Conservation (phyloP, 2,329 filamentous ascomycete genomes). For the Alternaria consortialis region DNA sequence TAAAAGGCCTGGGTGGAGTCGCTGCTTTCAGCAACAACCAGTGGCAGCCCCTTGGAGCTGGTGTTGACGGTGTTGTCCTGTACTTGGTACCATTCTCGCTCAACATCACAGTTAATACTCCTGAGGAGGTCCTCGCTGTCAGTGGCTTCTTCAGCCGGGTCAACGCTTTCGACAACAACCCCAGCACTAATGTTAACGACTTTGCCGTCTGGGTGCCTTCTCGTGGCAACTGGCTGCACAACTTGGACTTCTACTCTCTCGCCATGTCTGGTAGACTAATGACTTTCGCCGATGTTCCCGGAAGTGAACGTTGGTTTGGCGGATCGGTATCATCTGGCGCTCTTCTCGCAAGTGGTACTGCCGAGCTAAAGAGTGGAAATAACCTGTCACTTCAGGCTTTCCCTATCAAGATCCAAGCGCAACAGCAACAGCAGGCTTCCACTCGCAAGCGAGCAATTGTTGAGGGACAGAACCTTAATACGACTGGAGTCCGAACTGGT, state of each 20-base stretch:
- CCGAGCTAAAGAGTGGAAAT: conserved; percentile 62
- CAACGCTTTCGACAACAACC: conserved; percentile 70
- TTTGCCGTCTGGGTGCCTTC: conserved; percentile 95
- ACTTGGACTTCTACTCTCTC: conserved; percentile 70
- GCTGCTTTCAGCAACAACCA: conserved; percentile 75
- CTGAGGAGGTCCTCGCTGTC: conserved; percentile 79
- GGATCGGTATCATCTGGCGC: conserved; percentile 83
- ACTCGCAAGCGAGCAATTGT: conserved; percentile 55
- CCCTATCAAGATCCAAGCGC: conserved; percentile 34
- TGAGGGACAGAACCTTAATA: conserved; percentile 56
- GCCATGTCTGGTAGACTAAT: conserved; percentile 77
- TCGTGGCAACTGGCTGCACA: conserved; percentile 84
- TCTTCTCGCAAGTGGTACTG: conserved; percentile 76
- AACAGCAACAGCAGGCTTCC: conserved; percentile 39
- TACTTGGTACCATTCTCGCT: conserved; percentile 79
- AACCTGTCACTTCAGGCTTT: conserved; percentile 58
- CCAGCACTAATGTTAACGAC: conserved; percentile 70
- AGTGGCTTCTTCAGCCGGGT: conserved; percentile 82
- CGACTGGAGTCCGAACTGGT: conserved; percentile 78
- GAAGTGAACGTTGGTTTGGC: conserved; percentile 72
- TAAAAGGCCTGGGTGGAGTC: conserved; percentile 74
- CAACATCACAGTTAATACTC: conserved; percentile 74
- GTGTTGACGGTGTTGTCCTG: conserved; percentile 81
- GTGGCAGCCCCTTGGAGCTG: conserved; percentile 84
- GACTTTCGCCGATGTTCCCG: conserved; percentile 71